Conservation (phyloP, 495 filamentous ascomycete species). For the Podospora australis region DNA sequence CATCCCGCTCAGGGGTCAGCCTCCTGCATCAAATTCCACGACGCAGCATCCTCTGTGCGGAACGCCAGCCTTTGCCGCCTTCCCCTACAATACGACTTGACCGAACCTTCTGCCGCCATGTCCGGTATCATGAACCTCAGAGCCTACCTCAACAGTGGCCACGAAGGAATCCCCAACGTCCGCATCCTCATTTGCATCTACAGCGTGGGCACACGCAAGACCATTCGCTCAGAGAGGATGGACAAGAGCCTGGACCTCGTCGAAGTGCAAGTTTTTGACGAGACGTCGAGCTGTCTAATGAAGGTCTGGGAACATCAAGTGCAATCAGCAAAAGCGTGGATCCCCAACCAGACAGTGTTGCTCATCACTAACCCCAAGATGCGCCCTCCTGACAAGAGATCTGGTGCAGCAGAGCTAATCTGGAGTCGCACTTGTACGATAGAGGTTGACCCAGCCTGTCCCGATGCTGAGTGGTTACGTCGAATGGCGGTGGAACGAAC, state of each 20-base stretch:
- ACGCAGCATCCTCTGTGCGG: conserved; percentile 29
- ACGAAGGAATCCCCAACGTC: conserved; percentile 24
- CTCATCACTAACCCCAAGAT: conserved; percentile 49
- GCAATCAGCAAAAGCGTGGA: conserved; percentile 45
- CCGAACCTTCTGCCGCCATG: conserved; percentile 25
- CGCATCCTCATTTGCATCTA: conserved; percentile 52
- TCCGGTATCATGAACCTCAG: conserved; percentile 49
- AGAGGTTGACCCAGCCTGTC: conserved; percentile 52
- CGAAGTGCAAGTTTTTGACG: conserved; percentile 53
- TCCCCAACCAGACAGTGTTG: conserved; percentile 48
- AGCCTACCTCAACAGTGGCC: conserved; percentile 46
- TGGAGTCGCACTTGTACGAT: conserved; percentile 44
- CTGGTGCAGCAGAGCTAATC: conserved; percentile 29
- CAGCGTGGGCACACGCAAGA: conserved; percentile 46
- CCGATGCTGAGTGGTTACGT: conserved; percentile 53
- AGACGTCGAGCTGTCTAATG: conserved; percentile 48
- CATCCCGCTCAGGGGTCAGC: conserved; percentile 23
- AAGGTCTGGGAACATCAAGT: conserved; percentile 49
- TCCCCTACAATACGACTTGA: conserved; percentile 37
- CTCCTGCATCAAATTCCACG: conserved; percentile 46
- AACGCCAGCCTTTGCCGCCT: conserved; percentile 35
- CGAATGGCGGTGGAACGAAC: conserved; percentile 41
- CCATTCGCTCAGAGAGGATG: conserved; percentile 43
- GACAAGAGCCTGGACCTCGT: conserved; percentile 35
- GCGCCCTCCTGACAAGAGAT: conserved; percentile 20